Evolutionary conservation across 345 rosid species (phyloP), one percentile per base, ranked within the genome.

Genomic region (Bretschneidera sinensis): DNA sequence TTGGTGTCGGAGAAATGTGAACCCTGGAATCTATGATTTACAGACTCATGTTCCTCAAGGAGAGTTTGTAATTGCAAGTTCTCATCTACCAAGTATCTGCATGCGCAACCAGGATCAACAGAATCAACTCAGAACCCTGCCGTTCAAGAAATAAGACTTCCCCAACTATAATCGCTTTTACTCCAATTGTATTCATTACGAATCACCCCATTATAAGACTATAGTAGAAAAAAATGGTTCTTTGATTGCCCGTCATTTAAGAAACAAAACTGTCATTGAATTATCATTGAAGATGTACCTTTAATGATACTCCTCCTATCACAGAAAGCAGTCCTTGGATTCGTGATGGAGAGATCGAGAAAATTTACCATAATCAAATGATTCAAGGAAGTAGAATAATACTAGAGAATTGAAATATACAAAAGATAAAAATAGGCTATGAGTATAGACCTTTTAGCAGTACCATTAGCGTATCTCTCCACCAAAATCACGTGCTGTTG

Each of bases 391-490:
- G 11, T 39, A 39, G 16, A 39, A 51, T 21, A 23, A 20, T 51
- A 11, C 23, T 0, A 8, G 9, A 24, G 54, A 19, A 51, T 1
- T 39, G 33, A 28, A 28, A 28, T 28, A 8, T 28, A 28, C 33
- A 3, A 28, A 39, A 39, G 45, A 39, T 2, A 39, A 7, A 39
- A 11, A 39, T 5, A 39, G 45, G 45, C 45, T 1, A 39, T 1
- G 11, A 39, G 51, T 21, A 34, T 34, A 2, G 11, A 87, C 96
- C 98, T 87, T 80, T 80, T 89, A 31, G 85, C 64, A 50, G 86
- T 74, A 68, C 98, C 98, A 71, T 80, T 84, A 66, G 77, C 79
- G 55, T 85, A 89, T 74, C 97, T 78, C 78, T 92, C 96, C 65
- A 92, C 87, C 76, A 92, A 77, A 64, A 84, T 64, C 68, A 78